Conservation (phyloP, 2,329 filamentous ascomycete species). For the Fusarium cicatricum region DNA sequence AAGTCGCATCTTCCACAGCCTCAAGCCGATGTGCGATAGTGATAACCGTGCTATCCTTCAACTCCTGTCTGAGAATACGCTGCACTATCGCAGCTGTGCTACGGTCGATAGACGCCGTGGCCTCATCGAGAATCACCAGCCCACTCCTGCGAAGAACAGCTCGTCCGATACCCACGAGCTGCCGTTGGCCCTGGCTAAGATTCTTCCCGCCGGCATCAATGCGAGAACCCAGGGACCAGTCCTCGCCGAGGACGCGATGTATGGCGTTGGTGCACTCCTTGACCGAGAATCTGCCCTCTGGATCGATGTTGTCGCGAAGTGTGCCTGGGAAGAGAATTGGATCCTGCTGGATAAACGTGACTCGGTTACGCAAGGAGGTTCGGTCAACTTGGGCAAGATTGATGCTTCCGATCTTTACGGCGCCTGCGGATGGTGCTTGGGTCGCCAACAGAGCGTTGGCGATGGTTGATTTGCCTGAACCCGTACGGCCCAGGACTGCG, state of each 20-base stretch:
- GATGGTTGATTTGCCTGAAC: slow-evolving; percentile 85
- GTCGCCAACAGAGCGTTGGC: slow-evolving; percentile 67
- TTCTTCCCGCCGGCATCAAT: slow-evolving; percentile 69
- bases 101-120: slow-evolving; percentile 69
- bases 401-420: slow-evolving; percentile 62
- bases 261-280: slow-evolving; percentile 61
- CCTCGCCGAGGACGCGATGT: slow-evolving; percentile 64
- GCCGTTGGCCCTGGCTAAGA: slow-evolving; percentile 68
- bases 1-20: slow-evolving; percentile 67
- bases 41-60: slow-evolving; percentile 66
- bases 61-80: slow-evolving; percentile 62
- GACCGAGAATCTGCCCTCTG: slow-evolving; percentile 66
- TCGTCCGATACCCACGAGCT: slow-evolving; percentile 67
- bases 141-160: slow-evolving; percentile 68
- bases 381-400: slow-evolving; percentile 63
- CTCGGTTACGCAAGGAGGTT: slow-evolving; percentile 62
- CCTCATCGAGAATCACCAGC: slow-evolving; percentile 70
- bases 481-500: slow-evolving; percentile 81
- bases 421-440: slow-evolving; percentile 58
- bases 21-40: slow-evolving; percentile 72
- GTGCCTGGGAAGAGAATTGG: slow-evolving; percentile 68
- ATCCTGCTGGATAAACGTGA: slow-evolving; percentile 71
- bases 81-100: slow-evolving; percentile 67
- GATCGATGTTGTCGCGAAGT: slow-evolving; percentile 72
- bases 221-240: slow-evolving; percentile 57